Evolutionary conservation across 768 basidiomycete genomes (phyloP).

Genomic region (Leccinum longicurvipes): DNA sequence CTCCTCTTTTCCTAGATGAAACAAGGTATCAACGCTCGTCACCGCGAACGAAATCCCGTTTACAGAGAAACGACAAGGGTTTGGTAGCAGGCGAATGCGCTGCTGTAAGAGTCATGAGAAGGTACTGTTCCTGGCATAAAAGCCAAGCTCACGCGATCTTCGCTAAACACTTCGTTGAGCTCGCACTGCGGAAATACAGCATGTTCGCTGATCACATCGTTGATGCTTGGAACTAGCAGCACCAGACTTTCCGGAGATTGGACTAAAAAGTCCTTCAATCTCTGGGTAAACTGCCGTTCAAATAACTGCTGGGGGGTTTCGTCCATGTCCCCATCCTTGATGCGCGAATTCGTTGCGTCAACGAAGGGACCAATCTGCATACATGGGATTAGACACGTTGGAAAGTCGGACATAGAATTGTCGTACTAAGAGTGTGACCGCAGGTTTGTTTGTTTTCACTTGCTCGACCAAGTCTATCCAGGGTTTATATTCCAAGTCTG

Average conservation of each 20-base stretch:
- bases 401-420: not conserved
- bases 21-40: constrained; percentile 84
- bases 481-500: constrained; percentile 72
- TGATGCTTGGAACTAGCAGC: constrained; percentile 78
- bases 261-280: constrained; percentile 55
- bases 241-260: constrained; percentile 64
- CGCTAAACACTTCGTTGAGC: constrained; percentile 40
- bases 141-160: constrained; percentile 48
- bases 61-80: constrained; percentile 82
- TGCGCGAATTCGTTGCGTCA: constrained; percentile 67
- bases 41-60: constrained; percentile 79
- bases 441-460: constrained; percentile 64
- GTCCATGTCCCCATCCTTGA: constrained; percentile 74
- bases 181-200: constrained; percentile 83
- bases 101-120: constrained; percentile 45
- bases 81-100: constrained; percentile 80
- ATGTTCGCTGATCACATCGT: constrained; percentile 78
- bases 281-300: constrained; percentile 54
- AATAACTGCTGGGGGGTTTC: constrained; percentile 67
- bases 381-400: not conserved
- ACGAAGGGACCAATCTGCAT: constrained; percentile 88
- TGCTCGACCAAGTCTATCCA: constrained; percentile 61
- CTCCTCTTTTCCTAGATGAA: constrained; percentile 86
- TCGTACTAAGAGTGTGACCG: constrained; percentile 73
- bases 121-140: not conserved